phyloP scores from a whole-genome alignment of 2,329 filamentous ascomycete species.

The Daldinia sp. region DNA sequence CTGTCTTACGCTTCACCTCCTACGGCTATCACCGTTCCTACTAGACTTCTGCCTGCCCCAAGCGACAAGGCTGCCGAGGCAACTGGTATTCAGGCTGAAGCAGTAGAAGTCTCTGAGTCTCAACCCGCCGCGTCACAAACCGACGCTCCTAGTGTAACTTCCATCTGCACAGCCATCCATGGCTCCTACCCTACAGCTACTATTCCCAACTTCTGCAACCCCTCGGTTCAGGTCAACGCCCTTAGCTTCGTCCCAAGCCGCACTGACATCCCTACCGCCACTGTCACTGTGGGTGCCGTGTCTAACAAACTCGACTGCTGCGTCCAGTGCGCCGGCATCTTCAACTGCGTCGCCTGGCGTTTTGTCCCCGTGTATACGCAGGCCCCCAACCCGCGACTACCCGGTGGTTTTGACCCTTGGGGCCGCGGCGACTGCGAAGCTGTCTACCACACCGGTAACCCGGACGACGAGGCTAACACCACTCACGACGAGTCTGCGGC shows the following conservation, averaged over 20 bases:
- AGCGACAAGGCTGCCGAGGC: constrained; percentile 48
- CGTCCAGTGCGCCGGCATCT: constrained; percentile 48
- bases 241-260: constrained; percentile 36
- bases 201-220: constrained; percentile 50
- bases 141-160: constrained; percentile 1
- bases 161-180: constrained; percentile 45
- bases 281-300: constrained; percentile 46
- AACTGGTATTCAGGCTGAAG: constrained; percentile 12
- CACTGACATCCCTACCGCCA: constrained; percentile 38
- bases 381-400: constrained; percentile 42
- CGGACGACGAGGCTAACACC: constrained; percentile 23
- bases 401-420: constrained; percentile 51
- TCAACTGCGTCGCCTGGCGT: constrained; percentile 51
- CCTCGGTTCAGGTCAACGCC: constrained; percentile 47
- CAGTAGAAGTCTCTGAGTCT: not conserved
- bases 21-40: constrained; percentile 45
- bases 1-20: constrained; percentile 47
- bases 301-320: constrained; percentile 50
- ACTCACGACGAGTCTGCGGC: constrained; percentile 22
- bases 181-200: constrained; percentile 47
- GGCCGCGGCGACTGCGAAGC: constrained; percentile 48
- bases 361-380: constrained; percentile 46
- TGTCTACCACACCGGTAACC: constrained; percentile 46
- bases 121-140: constrained; percentile 4
- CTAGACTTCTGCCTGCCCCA: constrained; percentile 8